These are phyloP conservation scores for Leccinum rimulosum DNA, from an alignment of 768 basidiomycete species.

Conservation along the genomic window DNA sequence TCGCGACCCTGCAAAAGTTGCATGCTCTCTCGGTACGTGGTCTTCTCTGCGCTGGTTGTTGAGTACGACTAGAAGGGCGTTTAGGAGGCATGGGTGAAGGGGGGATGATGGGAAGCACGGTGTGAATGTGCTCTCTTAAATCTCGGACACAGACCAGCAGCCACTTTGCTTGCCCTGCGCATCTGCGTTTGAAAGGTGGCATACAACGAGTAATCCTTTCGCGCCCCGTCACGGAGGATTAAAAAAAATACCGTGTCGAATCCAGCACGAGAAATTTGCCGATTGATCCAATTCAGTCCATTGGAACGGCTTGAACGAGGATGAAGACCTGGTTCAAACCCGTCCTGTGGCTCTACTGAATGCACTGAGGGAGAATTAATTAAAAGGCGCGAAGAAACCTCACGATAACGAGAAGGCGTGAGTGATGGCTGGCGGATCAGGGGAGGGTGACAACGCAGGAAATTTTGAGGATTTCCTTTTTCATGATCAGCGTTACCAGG, in stretches of 20 bases:
- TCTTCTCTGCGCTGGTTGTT: slow-evolving; percentile 13
- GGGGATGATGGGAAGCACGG: slow-evolving; percentile 9
- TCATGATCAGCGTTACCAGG: slow-evolving; percentile 26
- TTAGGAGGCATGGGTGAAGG: slow-evolving; percentile 14
- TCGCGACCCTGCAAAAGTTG: slow-evolving; percentile 17
- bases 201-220: slow-evolving; percentile 6
- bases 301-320: slow-evolving; percentile 14
- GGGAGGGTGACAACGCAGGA: slow-evolving; percentile 22
- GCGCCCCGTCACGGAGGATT: slow-evolving; percentile 9
- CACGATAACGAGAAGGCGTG: slow-evolving; percentile 31
- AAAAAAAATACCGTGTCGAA: slow-evolving; percentile 3
- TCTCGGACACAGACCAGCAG: slow-evolving; percentile 9
- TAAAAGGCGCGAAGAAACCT: slow-evolving; percentile 29
- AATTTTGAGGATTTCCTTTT: slow-evolving; percentile 21
- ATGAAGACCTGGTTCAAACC: slow-evolving; percentile 8
- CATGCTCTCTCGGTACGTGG: slow-evolving; percentile 18
- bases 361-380: slow-evolving; percentile 25
- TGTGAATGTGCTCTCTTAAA: slow-evolving; percentile 17
- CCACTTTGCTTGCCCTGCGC: slow-evolving; percentile 4
- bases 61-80: slow-evolving; percentile 7
- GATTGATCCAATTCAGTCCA: slow-evolving; percentile 16
- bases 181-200: slow-evolving; percentile 12
- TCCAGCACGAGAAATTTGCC: slow-evolving; percentile 13
- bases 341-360: slow-evolving; percentile 13
- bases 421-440: slow-evolving; percentile 33